These are phyloP conservation scores for Trichosporon coremiiforme DNA, from an alignment of 1,284 basidiomycete species.

Conservation along the genomic window DNA sequence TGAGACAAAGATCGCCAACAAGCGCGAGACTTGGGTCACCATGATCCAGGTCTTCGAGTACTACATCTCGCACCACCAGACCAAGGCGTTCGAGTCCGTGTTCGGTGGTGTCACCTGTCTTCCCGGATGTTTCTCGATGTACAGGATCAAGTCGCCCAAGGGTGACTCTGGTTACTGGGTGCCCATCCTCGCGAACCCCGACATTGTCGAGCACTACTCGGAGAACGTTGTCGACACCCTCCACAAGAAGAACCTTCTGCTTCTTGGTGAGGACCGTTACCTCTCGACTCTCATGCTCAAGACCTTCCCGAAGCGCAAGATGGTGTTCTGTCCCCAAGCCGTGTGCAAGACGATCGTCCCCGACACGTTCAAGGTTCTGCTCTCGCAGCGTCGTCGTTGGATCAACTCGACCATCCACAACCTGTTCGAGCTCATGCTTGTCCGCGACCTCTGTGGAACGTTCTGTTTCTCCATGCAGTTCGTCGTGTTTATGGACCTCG, in stretches of 20 bases:
- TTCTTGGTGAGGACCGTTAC: constrained; percentile 98
- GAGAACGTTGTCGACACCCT: constrained; percentile 97
- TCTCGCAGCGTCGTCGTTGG: constrained; percentile 97
- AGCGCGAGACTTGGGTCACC: constrained; percentile 95
- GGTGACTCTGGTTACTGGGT: constrained; percentile 93
- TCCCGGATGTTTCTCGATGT: constrained; percentile 99
- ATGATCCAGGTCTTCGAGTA: constrained; percentile 99
- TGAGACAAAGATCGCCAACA: constrained; percentile 99
- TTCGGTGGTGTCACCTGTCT: constrained; percentile 99
- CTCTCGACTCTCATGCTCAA: constrained; percentile 93
- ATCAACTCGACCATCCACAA: constrained; percentile 99
- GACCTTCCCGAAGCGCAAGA: constrained; percentile 98
- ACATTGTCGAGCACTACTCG: constrained; percentile 96
- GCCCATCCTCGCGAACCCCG: constrained; percentile 93
- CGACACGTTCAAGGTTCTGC: constrained; percentile 87
- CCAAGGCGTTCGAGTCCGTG: constrained; percentile 98
- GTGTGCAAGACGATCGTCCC: constrained; percentile 98
- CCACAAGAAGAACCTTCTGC: constrained; percentile 97
- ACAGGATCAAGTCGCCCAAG: constrained; percentile 97
- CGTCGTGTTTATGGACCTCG: constrained; percentile 95
- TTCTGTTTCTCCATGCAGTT: constrained; percentile 99
- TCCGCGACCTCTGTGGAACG: constrained; percentile 90
- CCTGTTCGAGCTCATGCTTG: constrained; percentile 86
- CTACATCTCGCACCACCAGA: constrained; percentile 98
- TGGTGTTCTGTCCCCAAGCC: constrained; percentile 97